These are phyloP conservation scores for Xylaria venustula DNA, from an alignment of 495 filamentous ascomycete genomes.

Conservation along the genomic window DNA sequence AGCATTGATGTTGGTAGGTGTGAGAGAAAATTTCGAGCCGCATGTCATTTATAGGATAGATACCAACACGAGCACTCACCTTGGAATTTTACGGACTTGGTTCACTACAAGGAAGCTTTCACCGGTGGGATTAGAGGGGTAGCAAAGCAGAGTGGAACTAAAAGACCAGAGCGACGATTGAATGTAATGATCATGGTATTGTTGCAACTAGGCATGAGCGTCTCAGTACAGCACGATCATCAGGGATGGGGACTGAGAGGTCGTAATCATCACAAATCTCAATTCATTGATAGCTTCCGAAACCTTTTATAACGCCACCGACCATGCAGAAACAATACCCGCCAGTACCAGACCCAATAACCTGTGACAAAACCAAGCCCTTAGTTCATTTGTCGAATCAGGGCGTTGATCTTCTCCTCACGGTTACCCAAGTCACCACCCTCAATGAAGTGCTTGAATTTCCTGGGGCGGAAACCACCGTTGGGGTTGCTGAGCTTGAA, in stretches of 20 bases:
- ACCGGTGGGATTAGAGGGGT: no score
- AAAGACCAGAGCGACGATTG: no score
- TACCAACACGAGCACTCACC: no score
- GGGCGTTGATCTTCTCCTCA: conserved; percentile 96
- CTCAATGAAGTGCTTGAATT: conserved; percentile 99
- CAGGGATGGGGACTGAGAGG: conserved; percentile 19
- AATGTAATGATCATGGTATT: conserved; percentile 19
- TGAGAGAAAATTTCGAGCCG: no score
- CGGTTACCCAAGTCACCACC: conserved; percentile 98
- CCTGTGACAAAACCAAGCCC: conserved; percentile 15
- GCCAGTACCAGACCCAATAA: conserved; percentile 36
- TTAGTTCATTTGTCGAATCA: conserved; percentile 99
- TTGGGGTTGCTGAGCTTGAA: conserved; percentile 99
- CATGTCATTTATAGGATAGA: no score
- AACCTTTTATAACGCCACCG: conserved; percentile 36
- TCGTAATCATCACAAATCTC: conserved; percentile 32
- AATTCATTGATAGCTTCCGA: conserved; percentile 35
- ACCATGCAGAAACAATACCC: conserved; percentile 39
- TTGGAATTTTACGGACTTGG: no score
- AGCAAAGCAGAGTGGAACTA: no score
- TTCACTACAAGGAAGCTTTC: no score
- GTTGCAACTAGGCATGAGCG: conserved; percentile 13
- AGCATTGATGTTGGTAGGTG: no score
- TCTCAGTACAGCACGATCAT: conserved; percentile 15
- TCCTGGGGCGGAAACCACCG: conserved; percentile 90